Evolutionary conservation across 441 rosid species (phyloP).

Genomic region (Brassica balearica): DNA sequence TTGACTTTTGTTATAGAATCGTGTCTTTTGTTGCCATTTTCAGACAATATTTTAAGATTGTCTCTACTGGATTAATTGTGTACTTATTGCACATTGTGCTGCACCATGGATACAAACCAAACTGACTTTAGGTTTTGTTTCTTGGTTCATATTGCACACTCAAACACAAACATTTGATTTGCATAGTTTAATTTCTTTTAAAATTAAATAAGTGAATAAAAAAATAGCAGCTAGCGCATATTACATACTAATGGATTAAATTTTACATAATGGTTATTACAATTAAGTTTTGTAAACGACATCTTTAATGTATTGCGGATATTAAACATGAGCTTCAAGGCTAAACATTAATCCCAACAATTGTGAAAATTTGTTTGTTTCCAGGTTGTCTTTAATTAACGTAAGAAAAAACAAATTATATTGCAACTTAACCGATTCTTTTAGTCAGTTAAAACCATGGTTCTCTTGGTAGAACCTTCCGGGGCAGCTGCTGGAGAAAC

Average conservation of each 20-base stretch:
- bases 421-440: slow-evolving; percentile 18
- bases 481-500: slow-evolving; percentile 33
- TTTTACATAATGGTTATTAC: not conserved
- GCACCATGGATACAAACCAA: not conserved
- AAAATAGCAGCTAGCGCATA: no score
- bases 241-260: no score
- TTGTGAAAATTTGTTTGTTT: not conserved
- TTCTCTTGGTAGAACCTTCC: not conserved
- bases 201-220: no score
- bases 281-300: slow-evolving; percentile 17
- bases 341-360: slow-evolving; percentile 28
- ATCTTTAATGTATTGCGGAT: slow-evolving; percentile 31
- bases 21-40: not conserved
- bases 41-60: slow-evolving; percentile 21
- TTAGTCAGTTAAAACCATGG: slow-evolving; percentile 18
- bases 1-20: slow-evolving; percentile 41
- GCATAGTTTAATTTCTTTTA: no score
- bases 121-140: not conserved
- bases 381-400: slow-evolving; percentile 21
- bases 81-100: not conserved
- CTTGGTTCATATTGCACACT: not conserved
- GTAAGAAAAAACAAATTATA: slow-evolving; percentile 28
- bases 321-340: slow-evolving; percentile 38
- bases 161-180: not conserved
- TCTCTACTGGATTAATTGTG: slow-evolving; percentile 28